These are phyloP conservation scores for Avicennia marina DNA, from an alignment of 257 asterid genomes.

Conservation along the genomic window DNA sequence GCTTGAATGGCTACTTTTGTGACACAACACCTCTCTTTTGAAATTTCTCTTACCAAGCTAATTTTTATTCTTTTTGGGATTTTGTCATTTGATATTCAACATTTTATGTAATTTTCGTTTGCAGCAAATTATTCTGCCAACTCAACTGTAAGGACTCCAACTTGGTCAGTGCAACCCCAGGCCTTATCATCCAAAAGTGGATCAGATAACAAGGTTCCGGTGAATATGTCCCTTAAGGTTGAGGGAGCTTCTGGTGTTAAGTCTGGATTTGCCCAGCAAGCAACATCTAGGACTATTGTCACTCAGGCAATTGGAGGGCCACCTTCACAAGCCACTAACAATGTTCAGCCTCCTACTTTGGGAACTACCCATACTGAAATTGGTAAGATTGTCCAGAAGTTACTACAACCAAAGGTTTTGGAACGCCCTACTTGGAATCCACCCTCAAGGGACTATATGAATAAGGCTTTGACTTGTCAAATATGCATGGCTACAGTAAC, in stretches of 20 bases:
- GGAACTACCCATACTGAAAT: conserved; percentile 72
- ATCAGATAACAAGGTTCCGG: conserved; percentile 46
- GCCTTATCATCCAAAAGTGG: conserved; percentile 41
- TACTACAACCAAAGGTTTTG: conserved; percentile 49
- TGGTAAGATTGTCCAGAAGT: conserved; percentile 70
- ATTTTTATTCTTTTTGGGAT: conserved; percentile 15
- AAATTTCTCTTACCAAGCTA: conserved; percentile 7
- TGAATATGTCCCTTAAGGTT: conserved; percentile 41
- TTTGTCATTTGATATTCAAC: conserved; percentile 5
- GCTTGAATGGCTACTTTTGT: conserved; percentile 6
- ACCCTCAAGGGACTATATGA: conserved; percentile 93
- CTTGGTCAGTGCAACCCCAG: conserved; percentile 73
- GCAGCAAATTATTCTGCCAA: conserved; percentile 56
- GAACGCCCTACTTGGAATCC: conserved; percentile 72
- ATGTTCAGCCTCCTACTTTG: conserved; percentile 33
- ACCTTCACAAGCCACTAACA: conserved; percentile 41
- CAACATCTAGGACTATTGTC: conserved; percentile 38
- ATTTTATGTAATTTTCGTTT: conserved; percentile 15
- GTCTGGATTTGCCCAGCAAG: conserved; percentile 46
- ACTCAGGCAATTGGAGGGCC: conserved; percentile 55
- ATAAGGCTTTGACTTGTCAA: conserved; percentile 70
- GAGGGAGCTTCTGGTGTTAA: conserved; percentile 54
- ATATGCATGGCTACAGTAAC: conserved; percentile 50
- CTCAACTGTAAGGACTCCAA: conserved; percentile 50
- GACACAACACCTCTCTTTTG: background rate